phyloP scores from a whole-genome alignment of 148 eudicot genomes.

The Cornus suecica region DNA sequence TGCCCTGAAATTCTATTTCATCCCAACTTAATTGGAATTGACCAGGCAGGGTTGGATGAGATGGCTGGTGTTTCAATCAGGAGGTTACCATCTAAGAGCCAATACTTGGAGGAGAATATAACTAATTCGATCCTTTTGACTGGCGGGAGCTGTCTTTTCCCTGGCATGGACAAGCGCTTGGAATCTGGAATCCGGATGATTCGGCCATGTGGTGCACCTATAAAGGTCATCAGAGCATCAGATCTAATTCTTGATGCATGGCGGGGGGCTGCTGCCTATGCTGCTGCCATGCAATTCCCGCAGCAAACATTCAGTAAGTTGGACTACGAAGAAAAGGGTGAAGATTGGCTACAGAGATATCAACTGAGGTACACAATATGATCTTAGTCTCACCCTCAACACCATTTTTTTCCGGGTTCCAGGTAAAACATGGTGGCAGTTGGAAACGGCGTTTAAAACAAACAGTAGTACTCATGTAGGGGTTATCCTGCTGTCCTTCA shows the following conservation, averaged over 20 bases:
- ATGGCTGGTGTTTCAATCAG: slow-evolving; percentile 73
- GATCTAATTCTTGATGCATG: slow-evolving; percentile 88
- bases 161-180: slow-evolving; percentile 82
- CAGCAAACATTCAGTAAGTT: slow-evolving; percentile 56
- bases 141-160: slow-evolving; percentile 76
- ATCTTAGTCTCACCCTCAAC: background rate
- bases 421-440: background rate
- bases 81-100: slow-evolving; percentile 48
- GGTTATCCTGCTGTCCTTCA: background rate
- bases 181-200: slow-evolving; percentile 86
- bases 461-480: background rate
- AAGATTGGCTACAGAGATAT: slow-evolving; percentile 80
- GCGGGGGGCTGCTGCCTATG: slow-evolving; percentile 91
- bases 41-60: slow-evolving; percentile 94
- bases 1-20: slow-evolving; percentile 86
- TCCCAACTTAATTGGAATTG: slow-evolving; percentile 80
- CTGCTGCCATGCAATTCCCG: slow-evolving; percentile 52
- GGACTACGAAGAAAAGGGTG: slow-evolving; percentile 95
- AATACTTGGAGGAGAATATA: slow-evolving; percentile 53
- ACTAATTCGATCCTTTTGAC: slow-evolving; percentile 78
- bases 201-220: slow-evolving; percentile 80
- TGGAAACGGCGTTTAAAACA: background rate
- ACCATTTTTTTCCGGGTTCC: too few relatives aligned
- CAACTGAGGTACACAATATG: slow-evolving; percentile 56
- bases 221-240: slow-evolving; percentile 51